phyloP scores from a whole-genome alignment of 1,139 yeast species.

The Suhomyces maxii region DNA sequence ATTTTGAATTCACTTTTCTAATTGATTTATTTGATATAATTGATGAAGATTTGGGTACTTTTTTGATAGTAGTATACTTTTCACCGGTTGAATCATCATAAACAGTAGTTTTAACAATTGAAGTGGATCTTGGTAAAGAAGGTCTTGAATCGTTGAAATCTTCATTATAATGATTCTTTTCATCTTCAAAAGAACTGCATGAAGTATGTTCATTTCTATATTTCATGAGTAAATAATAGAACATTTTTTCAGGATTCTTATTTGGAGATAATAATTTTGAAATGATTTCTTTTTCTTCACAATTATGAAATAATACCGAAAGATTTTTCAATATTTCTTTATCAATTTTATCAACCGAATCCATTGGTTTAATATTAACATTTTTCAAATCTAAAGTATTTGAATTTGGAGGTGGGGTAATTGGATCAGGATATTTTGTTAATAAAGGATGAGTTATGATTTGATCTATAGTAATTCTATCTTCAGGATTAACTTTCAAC shows the following conservation, averaged over 20 bases:
- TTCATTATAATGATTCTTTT: conserved; percentile 18
- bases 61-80: conserved; percentile 23
- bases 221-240: conserved; percentile 77
- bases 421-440: conserved; percentile 61
- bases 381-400: conserved; percentile 29
- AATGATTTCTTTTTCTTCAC: conserved; percentile 60
- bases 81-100: conserved; percentile 32
- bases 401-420: conserved; percentile 17
- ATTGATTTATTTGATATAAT: conserved; percentile 19
- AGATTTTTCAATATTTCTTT: conserved; percentile 79
- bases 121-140: conserved; percentile 45
- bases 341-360: conserved; percentile 63
- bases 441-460: conserved; percentile 80
- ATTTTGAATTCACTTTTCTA: conserved; percentile 5
- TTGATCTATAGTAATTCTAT: conserved; percentile 72
- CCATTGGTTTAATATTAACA: conserved; percentile 49
- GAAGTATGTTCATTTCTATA: conserved; percentile 74
- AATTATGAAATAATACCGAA: conserved; percentile 90
- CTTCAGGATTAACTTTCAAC: conserved; percentile 76
- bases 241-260: conserved; percentile 82
- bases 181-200: conserved; percentile 20
- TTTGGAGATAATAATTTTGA: conserved; percentile 57
- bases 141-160: conserved; percentile 18
- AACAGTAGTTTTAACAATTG: conserved; percentile 47
- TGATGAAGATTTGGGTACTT: conserved; percentile 25